Percentiles rank a stretch among this genome's conserved stretches.
phyloP scores from a whole-genome alignment of 2,329 filamentous ascomycete genomes.

The Cryphonectria parasitica region DNA sequence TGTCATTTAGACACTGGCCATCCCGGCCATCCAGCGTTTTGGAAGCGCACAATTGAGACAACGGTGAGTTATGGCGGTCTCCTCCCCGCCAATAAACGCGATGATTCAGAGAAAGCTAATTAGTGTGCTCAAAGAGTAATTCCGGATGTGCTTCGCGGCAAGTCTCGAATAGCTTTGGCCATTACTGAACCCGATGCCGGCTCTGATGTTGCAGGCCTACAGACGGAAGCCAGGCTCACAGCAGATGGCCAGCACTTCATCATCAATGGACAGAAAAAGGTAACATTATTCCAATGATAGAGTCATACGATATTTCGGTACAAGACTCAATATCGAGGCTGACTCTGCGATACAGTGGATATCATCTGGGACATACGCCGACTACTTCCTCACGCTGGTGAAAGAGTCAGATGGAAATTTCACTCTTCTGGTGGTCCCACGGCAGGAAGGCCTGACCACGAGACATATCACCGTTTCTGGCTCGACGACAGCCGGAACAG shows the following conservation, averaged over 20 bases:
- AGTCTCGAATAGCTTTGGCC: conserved; percentile 36
- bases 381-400: conserved; percentile 60
- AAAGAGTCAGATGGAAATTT: conserved; percentile 52
- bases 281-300: not conserved
- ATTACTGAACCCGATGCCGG: conserved; percentile 33
- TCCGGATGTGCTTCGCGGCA: conserved; percentile 43
- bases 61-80: conserved; percentile 31
- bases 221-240: conserved; percentile 28
- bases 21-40: conserved; percentile 35
- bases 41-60: conserved; percentile 30
- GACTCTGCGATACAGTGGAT: conserved; percentile 53
- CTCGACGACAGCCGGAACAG: conserved; percentile 62
- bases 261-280: conserved; percentile 63
- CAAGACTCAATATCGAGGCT: not conserved
- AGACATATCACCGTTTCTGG: conserved; percentile 63
- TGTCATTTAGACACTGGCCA: conserved; percentile 22
- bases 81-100: conserved; percentile 31
- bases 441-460: conserved; percentile 50
- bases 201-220: conserved; percentile 30
- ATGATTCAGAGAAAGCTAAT: conserved; percentile 16
- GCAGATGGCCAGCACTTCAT: conserved; percentile 45
- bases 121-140: conserved; percentile 27
- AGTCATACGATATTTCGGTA: not conserved
- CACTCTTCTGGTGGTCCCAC: conserved; percentile 57
- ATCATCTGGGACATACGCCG: conserved; percentile 58